A percentile compares a stretch with the other conserved stretches of the same genome.
Conservation (phyloP, 495 filamentous ascomycete genomes). For the Penicillium taxi region DNA sequence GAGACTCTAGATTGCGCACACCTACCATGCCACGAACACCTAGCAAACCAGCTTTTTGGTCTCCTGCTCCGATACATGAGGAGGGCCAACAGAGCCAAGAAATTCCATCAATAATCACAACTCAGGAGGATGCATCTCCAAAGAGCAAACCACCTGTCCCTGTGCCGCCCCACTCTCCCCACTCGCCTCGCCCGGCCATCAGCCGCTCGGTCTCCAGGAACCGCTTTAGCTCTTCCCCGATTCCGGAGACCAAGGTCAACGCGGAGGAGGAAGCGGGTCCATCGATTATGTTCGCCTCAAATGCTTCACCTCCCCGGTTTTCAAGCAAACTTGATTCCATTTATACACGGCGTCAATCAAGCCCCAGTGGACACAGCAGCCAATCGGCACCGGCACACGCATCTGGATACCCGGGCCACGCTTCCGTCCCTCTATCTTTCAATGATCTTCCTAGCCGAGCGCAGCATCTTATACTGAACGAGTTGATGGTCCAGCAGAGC, state of each 20-base stretch:
- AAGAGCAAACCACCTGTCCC: constrained; percentile 18
- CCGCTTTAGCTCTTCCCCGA: constrained; percentile 65
- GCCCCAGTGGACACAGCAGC: constrained; percentile 8
- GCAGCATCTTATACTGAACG: constrained; percentile 79
- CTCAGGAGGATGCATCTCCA: constrained; percentile 39
- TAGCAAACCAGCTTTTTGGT: too few species aligned
- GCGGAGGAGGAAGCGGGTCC: constrained; percentile 52
- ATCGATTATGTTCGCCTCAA: constrained; percentile 70
- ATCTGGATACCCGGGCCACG: constrained; percentile 45
- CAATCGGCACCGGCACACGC: constrained; percentile 41
- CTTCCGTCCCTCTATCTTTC: constrained; percentile 62
- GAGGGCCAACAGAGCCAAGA: too few species aligned
- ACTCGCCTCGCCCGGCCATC: constrained; percentile 21
- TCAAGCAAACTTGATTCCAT: constrained; percentile 40
- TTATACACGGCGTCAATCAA: constrained; percentile 38
- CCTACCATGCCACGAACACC: constrained; percentile 10
- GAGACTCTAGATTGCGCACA: constrained; percentile 9
- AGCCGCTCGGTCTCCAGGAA: constrained; percentile 35
- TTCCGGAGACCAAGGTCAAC: constrained; percentile 62
- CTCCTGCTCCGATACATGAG: too few species aligned
- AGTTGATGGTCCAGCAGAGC: constrained; percentile 65
- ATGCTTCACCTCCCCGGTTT: constrained; percentile 33
- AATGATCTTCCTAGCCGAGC: constrained; percentile 77
- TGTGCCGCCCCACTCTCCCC: neutral
- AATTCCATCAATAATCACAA: constrained; percentile 42